Conservation (phyloP, 768 basidiomycete species). For the Sutorius australiensis region DNA sequence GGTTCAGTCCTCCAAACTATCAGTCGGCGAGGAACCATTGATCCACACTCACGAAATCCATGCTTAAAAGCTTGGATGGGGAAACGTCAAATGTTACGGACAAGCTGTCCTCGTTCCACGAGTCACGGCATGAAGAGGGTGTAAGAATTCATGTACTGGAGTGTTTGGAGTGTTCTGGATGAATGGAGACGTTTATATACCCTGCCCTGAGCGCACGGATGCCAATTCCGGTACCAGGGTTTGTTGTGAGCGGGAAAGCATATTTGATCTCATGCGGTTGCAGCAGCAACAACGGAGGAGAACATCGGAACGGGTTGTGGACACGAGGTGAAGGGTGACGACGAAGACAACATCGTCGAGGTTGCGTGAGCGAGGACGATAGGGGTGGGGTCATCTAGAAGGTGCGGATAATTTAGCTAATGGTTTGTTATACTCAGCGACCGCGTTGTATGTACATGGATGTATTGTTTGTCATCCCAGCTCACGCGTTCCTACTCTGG, state of each 20-base stretch:
- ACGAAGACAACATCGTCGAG: constrained; percentile 41
- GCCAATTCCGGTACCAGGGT: no score
- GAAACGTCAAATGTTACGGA: no score
- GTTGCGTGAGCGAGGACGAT: neutral
- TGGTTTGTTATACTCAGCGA: neutral
- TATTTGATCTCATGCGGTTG: no score
- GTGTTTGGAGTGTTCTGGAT: no score
- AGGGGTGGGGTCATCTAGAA: neutral
- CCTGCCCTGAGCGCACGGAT: no score
- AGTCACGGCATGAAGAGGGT: no score
- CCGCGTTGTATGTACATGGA: constrained; percentile 1
- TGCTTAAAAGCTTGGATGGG: neutral
- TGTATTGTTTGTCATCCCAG: neutral
- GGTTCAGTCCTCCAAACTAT: neutral
- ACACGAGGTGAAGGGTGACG: constrained; percentile 44
- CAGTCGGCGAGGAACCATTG: neutral
- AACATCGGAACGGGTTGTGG: constrained; percentile 63
- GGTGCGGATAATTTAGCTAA: neutral
- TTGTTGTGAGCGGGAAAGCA: no score
- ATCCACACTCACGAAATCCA: neutral
- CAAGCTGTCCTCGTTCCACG: neutral
- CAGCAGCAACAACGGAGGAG: neutral
- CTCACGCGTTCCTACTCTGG: neutral
- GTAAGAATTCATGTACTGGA: no score
- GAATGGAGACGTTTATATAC: no score